Evolutionary conservation across 495 filamentous ascomycete species (phyloP), one percentile per base, ranked within the genome.

Genomic region (Penicillium cosmopolitanum): DNA sequence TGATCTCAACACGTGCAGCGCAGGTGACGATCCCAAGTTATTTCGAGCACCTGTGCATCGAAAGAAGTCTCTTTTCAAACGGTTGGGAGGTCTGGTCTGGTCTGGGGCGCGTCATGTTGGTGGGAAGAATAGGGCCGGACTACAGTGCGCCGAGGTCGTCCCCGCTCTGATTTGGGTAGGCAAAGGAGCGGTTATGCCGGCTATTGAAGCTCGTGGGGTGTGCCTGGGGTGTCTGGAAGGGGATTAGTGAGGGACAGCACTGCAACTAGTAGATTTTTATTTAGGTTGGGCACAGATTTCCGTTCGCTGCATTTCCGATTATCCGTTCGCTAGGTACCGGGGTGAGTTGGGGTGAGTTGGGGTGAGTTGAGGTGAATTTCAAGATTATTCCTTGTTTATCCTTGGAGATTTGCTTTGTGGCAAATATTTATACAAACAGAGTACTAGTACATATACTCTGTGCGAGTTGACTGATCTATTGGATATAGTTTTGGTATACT

Each of bases 101-200:
- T 31, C 28, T 31, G 28, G 28, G 28, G 28, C 6, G 43, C 18
- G 43, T 46, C 23, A 46, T 46, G 43, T 21, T 48, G 46, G 42
- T 44, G 42, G 42, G 42, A 44, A n/a, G 28, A 31, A 3, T 44
- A 8, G 12, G 46, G 46, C 46, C 46, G 46, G 46, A 48, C 46
- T n/a, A 48, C 46, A 48, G 46, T 48, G 46, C 46, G 23, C 46
- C 46, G 46, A 28, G 11, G 23, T 48, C 46, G 46, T 19, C 46
- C 46, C 46, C 46, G 46, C 46, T 48, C 46, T 48, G n/a, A 3
- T 48, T 48, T n/a, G 46, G 46, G 46, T 19, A 48, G 46, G 46
- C 21, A 48, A 48, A 48, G 23, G 46, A 48, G 46, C 46, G 46
- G 46, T 28, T 48, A 48, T 48, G 46, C 18, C 46, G 46, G 46